phyloP scores from a whole-genome alignment of 2,329 filamentous ascomycete species.

The Penicillium sp. region DNA sequence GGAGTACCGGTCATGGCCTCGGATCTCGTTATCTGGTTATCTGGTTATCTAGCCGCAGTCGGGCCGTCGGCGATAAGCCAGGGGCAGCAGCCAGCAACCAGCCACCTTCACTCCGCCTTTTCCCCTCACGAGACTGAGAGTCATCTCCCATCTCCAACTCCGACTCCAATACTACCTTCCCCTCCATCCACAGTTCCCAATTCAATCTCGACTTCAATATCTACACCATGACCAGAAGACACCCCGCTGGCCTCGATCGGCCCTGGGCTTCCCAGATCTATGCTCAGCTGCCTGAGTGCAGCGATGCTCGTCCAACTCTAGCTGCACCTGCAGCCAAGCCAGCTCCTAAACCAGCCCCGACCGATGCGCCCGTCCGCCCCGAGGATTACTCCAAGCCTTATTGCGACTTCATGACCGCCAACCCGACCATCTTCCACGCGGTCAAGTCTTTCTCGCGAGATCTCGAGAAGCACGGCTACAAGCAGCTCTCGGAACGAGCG shows the following conservation, averaged over 20 bases:
- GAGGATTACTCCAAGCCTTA: conserved; percentile 82
- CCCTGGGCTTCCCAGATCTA: conserved; percentile 40
- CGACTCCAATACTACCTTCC: conserved; percentile 17
- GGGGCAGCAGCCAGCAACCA: conserved; percentile 19
- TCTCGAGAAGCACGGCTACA: conserved; percentile 74
- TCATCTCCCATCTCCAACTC: conserved; percentile 12
- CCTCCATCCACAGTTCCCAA: neutral
- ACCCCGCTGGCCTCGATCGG: conserved; percentile 35
- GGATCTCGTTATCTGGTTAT: neutral
- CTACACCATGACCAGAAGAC: conserved; percentile 42
- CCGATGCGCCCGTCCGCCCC: conserved; percentile 38
- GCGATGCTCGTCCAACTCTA: conserved; percentile 28
- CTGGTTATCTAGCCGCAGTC: conserved; percentile 12
- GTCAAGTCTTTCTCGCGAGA: conserved; percentile 79
- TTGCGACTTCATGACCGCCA: conserved; percentile 82
- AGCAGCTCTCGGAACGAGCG: conserved; percentile 76
- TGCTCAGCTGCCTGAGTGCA: conserved; percentile 9
- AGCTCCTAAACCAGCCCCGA: conserved; percentile 25
- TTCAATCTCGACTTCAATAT: neutral
- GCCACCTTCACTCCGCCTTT: conserved; percentile 27
- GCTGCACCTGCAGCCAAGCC: conserved; percentile 21
- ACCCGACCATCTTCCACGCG: conserved; percentile 92
- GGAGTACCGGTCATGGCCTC: too few species aligned
- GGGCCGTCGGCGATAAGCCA: conserved; percentile 26
- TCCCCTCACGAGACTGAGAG: conserved; percentile 26